phyloP scores from a whole-genome alignment of 2,329 filamentous ascomycete species.

The Ampelomyces quisqualis region DNA sequence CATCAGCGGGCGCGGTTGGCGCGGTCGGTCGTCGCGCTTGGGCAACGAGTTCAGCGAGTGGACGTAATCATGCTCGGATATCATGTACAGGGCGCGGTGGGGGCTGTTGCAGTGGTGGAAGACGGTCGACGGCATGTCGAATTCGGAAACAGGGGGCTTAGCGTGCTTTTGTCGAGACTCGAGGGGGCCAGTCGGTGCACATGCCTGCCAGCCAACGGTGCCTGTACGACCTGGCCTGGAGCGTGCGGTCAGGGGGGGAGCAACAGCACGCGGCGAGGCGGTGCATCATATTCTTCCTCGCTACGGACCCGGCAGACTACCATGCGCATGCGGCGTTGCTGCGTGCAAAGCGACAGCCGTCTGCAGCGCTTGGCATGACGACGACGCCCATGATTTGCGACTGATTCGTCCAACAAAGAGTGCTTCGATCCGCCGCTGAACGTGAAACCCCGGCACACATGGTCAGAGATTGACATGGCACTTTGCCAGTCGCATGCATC shows the following conservation, averaged over 20 bases:
- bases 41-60: slow-evolving; percentile 35
- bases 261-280: too few species aligned
- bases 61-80: slow-evolving; percentile 42
- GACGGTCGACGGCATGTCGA: slow-evolving; percentile 9
- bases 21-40: slow-evolving; percentile 26
- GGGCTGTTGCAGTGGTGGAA: slow-evolving; percentile 8
- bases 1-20: slow-evolving; percentile 41
- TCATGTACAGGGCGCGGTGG: slow-evolving; percentile 32
- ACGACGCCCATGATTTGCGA: slow-evolving; percentile 1
- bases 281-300: slow-evolving; percentile 2
- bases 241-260: too few species aligned
- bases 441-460: slow-evolving; percentile 6
- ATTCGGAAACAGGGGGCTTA: slow-evolving; percentile 10
- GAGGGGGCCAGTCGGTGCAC: not conserved
- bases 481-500: not conserved
- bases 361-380: slow-evolving; percentile 9
- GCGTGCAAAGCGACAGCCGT: slow-evolving; percentile 5
- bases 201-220: slow-evolving; percentile 9
- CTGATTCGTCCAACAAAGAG: not conserved
- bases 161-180: slow-evolving; percentile 7
- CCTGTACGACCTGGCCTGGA: slow-evolving; percentile 8
- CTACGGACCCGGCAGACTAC: too few species aligned
- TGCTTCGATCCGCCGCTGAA: slow-evolving; percentile 6
- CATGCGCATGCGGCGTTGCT: slow-evolving; percentile 1
- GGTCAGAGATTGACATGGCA: slow-evolving; percentile 1